phyloP scores from a whole-genome alignment of 208 protist genomes.

The Sergeia podlipaevii region DNA sequence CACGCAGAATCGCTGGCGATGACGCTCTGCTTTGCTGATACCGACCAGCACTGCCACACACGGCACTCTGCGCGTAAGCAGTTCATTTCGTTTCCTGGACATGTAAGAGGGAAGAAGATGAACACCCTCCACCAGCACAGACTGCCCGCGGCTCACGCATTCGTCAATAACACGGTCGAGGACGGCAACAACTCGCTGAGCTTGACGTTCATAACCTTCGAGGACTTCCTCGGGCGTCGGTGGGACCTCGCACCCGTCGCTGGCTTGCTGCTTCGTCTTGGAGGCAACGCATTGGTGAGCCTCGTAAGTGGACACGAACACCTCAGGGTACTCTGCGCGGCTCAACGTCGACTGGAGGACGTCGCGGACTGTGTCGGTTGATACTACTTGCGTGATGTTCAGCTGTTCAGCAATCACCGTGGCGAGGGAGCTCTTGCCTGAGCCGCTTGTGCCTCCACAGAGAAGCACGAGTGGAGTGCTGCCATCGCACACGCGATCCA shows the following conservation, averaged over 20 bases:
- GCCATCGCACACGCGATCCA: slow-evolving; percentile 40
- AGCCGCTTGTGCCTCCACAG: slow-evolving; percentile 90
- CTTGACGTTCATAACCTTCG: slow-evolving; percentile 27
- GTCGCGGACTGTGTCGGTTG: slow-evolving; percentile 91
- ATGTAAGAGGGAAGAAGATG: slow-evolving; percentile 47
- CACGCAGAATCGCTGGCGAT: slow-evolving; percentile 87
- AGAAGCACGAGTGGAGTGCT: slow-evolving; percentile 75
- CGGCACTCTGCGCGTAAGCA: slow-evolving; percentile 26
- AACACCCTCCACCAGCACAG: slow-evolving; percentile 59
- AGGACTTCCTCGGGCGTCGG: slow-evolving; percentile 14
- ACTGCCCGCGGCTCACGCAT: slow-evolving; percentile 11
- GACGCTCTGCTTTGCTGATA: slow-evolving; percentile 81
- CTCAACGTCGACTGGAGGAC: slow-evolving; percentile 46
- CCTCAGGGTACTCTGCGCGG: slow-evolving; percentile 28
- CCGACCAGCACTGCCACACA: slow-evolving; percentile 61
- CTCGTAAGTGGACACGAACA: slow-evolving; percentile 69
- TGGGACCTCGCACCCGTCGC: neutral
- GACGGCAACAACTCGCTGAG: slow-evolving; percentile 13
- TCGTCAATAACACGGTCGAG: slow-evolving; percentile 24
- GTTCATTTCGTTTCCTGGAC: slow-evolving; percentile 19
- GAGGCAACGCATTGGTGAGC: slow-evolving; percentile 24
- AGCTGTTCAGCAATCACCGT: slow-evolving; percentile 77
- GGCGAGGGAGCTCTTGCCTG: slow-evolving; percentile 89
- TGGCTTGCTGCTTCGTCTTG: neutral
- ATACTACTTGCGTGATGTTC: slow-evolving; percentile 79